These are phyloP conservation scores for Neonectria punicea DNA, from an alignment of 2,329 filamentous ascomycete genomes.

Conservation along the genomic window DNA sequence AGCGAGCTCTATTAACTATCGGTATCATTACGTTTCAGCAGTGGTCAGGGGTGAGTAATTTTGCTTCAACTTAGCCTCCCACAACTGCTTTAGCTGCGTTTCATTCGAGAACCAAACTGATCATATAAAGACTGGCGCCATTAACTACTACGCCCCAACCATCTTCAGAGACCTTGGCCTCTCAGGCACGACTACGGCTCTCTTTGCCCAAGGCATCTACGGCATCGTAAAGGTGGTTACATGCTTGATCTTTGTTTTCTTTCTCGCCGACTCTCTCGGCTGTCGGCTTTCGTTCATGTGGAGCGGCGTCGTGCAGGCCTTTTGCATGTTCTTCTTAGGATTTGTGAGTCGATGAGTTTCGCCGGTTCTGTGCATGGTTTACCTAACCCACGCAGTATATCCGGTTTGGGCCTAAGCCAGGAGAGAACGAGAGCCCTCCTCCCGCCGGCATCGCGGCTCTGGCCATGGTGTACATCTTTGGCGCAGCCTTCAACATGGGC, in stretches of 20 bases:
- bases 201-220: constrained; percentile 76
- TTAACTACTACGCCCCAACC: constrained; percentile 70
- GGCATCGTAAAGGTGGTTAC: constrained; percentile 73
- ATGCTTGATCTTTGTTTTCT: constrained; percentile 69
- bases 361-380: fast-evolving
- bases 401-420: constrained; percentile 53
- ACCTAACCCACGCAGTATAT: constrained; percentile 54
- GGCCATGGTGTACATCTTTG: constrained; percentile 72
- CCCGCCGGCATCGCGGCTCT: constrained; percentile 61
- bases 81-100: not conserved
- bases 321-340: constrained; percentile 67
- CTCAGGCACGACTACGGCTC: constrained; percentile 58
- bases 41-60: constrained; percentile 41
- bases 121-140: constrained; percentile 36
- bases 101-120: not conserved
- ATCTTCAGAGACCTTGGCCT: constrained; percentile 72
- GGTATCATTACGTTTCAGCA: constrained; percentile 40
- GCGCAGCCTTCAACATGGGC: constrained; percentile 70
- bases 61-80: too few relatives aligned
- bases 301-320: constrained; percentile 39
- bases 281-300: constrained; percentile 55
- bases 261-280: constrained; percentile 72
- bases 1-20: constrained; percentile 38
- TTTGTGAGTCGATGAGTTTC: constrained; percentile 45
- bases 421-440: constrained; percentile 51